Evolutionary conservation across 768 basidiomycete genomes (phyloP), one percentile per base, ranked within the genome.

Genomic region (Calocera viscosa): DNA sequence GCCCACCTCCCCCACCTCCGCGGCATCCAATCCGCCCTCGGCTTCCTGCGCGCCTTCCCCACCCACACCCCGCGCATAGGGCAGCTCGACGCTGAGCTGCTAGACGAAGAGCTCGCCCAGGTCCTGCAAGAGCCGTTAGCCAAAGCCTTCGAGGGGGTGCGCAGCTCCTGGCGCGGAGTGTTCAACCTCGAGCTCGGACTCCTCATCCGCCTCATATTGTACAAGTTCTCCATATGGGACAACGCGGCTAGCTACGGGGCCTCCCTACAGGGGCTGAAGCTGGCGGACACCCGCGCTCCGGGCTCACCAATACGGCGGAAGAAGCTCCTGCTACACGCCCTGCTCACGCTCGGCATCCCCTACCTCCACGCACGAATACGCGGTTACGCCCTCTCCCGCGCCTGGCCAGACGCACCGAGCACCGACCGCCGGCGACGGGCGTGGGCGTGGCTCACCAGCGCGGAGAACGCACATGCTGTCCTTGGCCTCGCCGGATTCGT

Each of bases 321-420:
- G 30, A 60, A 60, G 8, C 78, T 94, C 1, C 69, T 88, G 10
- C 71, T 86, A 1, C 92, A 96, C 71, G 85, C 86, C 28, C 70
- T 82, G 10, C 76, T 94, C 64, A 91, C 91, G 0, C 80, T 93
- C 38, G 70, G 93, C 41, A 72, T 88, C 1, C 90, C 91, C 1
- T 96, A 96, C 73, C 67, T 93, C 3, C 86, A 92, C 73, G 82
- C 81, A 41, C 88, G 90, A 63, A 71, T 94, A 63, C 84, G 90
- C 39, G 73, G 81, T 1, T 81, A 89, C 74, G 92, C 91, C 0
- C 79, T 96, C 24, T 91, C 91, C 1, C 80, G 80, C 69, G 86
- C 93, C 47, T 96, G 94, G 94, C 92, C 93, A 0, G 94, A 96
- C 74, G 84, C 89, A 1, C 94, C 94, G 1, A 84, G 87, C 32